These are phyloP conservation scores for Backusella tuberculispora DNA, from an alignment of 192 early-diverging fungal species.

Conservation along the genomic window DNA sequence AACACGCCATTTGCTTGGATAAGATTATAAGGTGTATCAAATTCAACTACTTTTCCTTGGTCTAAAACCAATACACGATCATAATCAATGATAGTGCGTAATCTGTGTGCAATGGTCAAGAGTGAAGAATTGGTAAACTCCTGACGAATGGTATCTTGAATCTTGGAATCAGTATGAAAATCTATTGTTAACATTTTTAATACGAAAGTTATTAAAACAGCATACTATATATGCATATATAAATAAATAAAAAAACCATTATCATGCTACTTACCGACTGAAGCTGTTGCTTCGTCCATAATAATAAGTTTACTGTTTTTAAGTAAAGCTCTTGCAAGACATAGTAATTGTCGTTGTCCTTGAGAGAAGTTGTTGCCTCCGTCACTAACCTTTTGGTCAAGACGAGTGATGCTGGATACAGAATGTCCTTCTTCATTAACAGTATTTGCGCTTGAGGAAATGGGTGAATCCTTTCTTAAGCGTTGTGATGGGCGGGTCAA, in stretches of 20 bases:
- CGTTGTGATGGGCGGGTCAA: constrained; percentile 3
- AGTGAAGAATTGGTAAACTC: constrained; percentile 66
- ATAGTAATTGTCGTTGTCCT: constrained; percentile 85
- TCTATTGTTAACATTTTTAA: constrained; percentile 43
- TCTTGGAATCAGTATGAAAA: constrained; percentile 77
- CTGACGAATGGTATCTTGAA: constrained; percentile 83
- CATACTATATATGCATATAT: not conserved
- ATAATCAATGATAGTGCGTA: constrained; percentile 58
- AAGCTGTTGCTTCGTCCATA: constrained; percentile 90
- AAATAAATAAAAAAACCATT: not conserved
- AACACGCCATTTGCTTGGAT: constrained; percentile 66
- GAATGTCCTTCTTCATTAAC: not conserved
- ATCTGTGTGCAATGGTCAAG: constrained; percentile 56
- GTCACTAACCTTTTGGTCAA: constrained; percentile 58
- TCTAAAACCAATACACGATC: constrained; percentile 68
- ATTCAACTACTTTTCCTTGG: constrained; percentile 78
- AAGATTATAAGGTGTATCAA: constrained; percentile 73
- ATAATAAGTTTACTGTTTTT: constrained; percentile 62
- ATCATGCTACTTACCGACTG: constrained; percentile 43
- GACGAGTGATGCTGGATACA: constrained; percentile 26
- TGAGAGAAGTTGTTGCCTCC: constrained; percentile 79
- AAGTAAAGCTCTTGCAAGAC: constrained; percentile 76
- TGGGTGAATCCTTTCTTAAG: not conserved
- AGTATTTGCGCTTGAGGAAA: not conserved
- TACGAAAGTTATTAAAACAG: too few relatives aligned